A percentile compares a stretch with the other conserved stretches of the same genome.
Evolutionary conservation across 139 green algal genomes (phyloP).

Genomic region (Gonium pectorale): DNA sequence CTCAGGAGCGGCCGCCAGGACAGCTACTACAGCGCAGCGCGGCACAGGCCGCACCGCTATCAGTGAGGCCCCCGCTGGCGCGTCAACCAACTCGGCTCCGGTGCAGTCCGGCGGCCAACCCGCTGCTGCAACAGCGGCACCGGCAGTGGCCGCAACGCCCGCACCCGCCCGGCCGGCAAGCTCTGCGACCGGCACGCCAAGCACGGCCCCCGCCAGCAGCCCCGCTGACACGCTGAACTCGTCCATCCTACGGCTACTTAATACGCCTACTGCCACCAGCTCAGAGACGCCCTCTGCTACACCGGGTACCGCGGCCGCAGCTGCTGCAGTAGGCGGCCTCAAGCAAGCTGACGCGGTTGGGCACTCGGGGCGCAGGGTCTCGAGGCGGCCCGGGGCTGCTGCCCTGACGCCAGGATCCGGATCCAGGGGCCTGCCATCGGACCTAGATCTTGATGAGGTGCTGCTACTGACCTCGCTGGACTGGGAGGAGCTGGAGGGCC

Average conservation of each 20-base stretch:
- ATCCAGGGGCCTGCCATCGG: neutral
- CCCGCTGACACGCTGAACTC: conserved; percentile 3
- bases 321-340: neutral
- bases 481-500: conserved; percentile 30
- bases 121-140: no score
- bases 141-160: no score
- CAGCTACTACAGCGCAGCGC: no score
- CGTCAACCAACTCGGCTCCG: no score
- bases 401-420: neutral
- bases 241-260: conserved; percentile 9
- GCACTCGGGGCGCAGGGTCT: neutral
- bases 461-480: conserved; percentile 22
- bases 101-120: no score
- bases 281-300: neutral
- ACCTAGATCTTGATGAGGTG: conserved; percentile 23
- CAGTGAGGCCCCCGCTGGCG: no score
- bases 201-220: neutral
- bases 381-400: neutral
- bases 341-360: neutral
- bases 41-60: no score
- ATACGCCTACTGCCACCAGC: neutral
- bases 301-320: no score
- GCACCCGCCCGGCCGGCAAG: no score
- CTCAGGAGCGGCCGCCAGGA: no score
- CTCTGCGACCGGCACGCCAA: no score